Base-by-base conservation (phyloP, 371 early-diverging fungal species). In the Cokeromyces recurvatus region DNA sequence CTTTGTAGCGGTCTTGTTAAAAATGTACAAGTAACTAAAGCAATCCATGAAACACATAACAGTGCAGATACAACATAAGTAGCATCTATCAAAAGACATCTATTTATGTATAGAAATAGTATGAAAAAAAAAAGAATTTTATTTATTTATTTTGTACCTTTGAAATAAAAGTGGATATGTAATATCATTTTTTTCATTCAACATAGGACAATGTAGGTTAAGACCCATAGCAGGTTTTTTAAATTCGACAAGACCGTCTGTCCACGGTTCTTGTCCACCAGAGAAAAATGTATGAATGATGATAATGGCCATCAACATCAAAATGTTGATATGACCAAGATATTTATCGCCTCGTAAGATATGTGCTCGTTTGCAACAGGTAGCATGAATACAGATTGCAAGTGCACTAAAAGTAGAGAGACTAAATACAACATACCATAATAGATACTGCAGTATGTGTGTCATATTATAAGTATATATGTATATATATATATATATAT, bases 191-290 rank as follows among this genome's bases (percentile, higher is more conserved):
- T 48, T 44, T 38, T 39, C 31, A 46, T 65, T 54, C 10, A 65
- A 31, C 32, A 50, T 56, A 53, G 50, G 31, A 40, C 72, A 67
- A 34, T 56, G 60, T 1, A 49, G 45, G 21, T 66, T 55, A 19
- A 64, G 67, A 9, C 72, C 72, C 43, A 43, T 57, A 23, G 59
- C 48, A 4, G 72, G 68, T 24, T 43, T 12, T n/a, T 52, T 55
- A 25, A 67, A 62, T 21, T 60, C 58, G 6, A 71, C 55, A 12
- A 57, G 43, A 1, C 63, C 63, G 22, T 62, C 43, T 20, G 68
- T 67, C 63, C 68, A 71, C 2, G 72, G 72, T 23, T 71, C 72
- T 45, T 62, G 61, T 9, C 38, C 53, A 14, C 51, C 53, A 12
- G 48, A 38, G 11, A 58, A 21, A 19, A 59, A 55, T 21, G 70